Conservation (phyloP, 1,284 basidiomycete genomes). For the Austroboletus novae-zelandiae region DNA sequence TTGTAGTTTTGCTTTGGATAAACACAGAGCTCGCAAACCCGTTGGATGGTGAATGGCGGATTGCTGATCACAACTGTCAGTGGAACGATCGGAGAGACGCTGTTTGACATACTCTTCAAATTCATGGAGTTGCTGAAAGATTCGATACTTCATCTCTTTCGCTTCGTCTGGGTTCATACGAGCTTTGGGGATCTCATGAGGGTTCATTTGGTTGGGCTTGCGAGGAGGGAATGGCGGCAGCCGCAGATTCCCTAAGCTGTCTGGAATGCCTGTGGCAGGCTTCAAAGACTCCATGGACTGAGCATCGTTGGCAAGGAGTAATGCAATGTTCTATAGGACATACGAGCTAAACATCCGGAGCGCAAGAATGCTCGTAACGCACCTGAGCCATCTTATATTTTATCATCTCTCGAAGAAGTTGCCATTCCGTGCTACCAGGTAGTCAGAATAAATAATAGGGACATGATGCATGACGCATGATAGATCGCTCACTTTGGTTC, state of each 20-base stretch:
- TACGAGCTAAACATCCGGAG: not conserved
- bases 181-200: slow-evolving; percentile 54
- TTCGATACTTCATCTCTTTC: slow-evolving; percentile 52
- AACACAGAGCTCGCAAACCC: slow-evolving; percentile 82
- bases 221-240: slow-evolving; percentile 78
- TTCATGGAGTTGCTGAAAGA: slow-evolving; percentile 71
- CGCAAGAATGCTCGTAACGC: slow-evolving; percentile 9
- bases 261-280: slow-evolving; percentile 19
- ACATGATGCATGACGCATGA: not conserved
- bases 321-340: slow-evolving; percentile 50
- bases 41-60: slow-evolving; percentile 91
- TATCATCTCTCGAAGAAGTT: slow-evolving; percentile 65
- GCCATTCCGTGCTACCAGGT: slow-evolving; percentile 68
- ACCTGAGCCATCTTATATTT: slow-evolving; percentile 71
- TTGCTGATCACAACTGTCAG: slow-evolving; percentile 39
- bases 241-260: slow-evolving; percentile 62
- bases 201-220: slow-evolving; percentile 45
- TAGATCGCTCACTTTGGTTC: slow-evolving; percentile 50
- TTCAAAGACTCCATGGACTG: slow-evolving; percentile 14
- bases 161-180: slow-evolving; percentile 68
- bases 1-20: slow-evolving; percentile 74
- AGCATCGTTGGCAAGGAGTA: slow-evolving; percentile 51
- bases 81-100: slow-evolving; percentile 4
- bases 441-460: slow-evolving; percentile 9
- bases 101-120: slow-evolving; percentile 65